Conservation (phyloP, 345 rosid genomes). For the Hypericum androsaemum region DNA sequence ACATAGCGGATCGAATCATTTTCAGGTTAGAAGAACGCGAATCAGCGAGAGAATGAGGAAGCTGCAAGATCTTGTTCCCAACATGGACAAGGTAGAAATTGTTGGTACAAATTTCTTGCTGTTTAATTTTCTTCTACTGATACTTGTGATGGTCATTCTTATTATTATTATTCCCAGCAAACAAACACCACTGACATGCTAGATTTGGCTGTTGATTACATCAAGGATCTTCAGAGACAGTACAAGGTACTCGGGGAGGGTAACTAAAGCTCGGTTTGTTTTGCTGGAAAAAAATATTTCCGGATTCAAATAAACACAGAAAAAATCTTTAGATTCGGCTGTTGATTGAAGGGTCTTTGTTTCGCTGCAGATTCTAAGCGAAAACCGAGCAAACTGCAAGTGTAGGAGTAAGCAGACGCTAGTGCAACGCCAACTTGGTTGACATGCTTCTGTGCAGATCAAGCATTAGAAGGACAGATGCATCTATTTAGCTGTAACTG, state of each 20-base stretch:
- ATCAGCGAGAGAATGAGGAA: conserved; percentile 97
- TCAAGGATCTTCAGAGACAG: conserved; percentile 81
- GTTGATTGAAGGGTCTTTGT: not conserved
- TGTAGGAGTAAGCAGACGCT: not conserved
- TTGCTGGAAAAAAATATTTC: not conserved
- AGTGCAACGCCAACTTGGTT: not conserved
- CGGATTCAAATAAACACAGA: too few species aligned
- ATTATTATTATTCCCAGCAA: conserved; percentile 47
- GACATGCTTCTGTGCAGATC: too few species aligned
- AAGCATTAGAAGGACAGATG: too few species aligned
- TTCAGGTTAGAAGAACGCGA: conserved; percentile 87
- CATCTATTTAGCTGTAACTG: too few species aligned
- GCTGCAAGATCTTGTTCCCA: conserved; percentile 89
- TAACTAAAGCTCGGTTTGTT: not conserved
- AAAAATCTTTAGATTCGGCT: too few species aligned
- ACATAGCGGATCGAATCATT: not conserved
- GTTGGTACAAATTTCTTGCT: not conserved
- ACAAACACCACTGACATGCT: conserved; percentile 93
- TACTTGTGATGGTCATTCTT: conserved; percentile 1
- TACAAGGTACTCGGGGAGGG: conserved; percentile 40
- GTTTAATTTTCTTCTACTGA: not conserved
- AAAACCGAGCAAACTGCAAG: not conserved
- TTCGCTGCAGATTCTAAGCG: not conserved
- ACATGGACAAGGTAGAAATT: conserved; percentile 82
- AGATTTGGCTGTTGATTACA: conserved; percentile 94